Base-by-base conservation (phyloP, 176 grass and related monocot species). In the Poa pratensis region DNA sequence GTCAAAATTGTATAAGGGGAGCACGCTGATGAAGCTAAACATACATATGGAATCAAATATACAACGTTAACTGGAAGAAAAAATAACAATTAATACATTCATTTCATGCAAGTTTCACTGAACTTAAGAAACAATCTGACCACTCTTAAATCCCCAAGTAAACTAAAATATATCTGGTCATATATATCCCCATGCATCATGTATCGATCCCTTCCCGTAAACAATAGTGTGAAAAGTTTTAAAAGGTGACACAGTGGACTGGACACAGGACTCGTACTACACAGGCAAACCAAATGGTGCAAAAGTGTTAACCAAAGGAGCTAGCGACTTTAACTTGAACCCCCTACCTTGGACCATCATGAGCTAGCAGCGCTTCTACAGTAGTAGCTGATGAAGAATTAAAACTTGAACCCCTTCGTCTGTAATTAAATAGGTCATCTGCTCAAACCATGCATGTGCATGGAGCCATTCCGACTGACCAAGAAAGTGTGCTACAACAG, bases 341-440 rank as follows among this genome's bases (percentile, higher is more conserved):
- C 43, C 37, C 89, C 81, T 91, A 87, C 85, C 85, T 87, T 63
- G 58, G 80, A 75, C 68, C 51, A 80, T 84, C 68, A 87, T 87
- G 89, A 84, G 60, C 85, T 87, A 69, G 76, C 75, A 45, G 69
- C 66, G 42, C 60, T 76, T 80, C 28, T 84, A 75, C 67, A 68
- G 65, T 17, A 65, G 40, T 65, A 28, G 76, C 54, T 78, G 80
- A 87, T 52, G 81, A 80, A 76, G 75, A 84, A 80, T 69, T 61
- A 35, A 66, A 66, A 68, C 76, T 51, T 43, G 80, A 84, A 75
- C 40, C 23, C 75, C 5, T 17, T 71, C 73, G 82, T 49, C 68
- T 48, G 27, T 49, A 49, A 73, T 74, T 74, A 5, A 69, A 68
- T 19, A 71, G 45, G 68, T 26, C 78, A 73, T 65, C 34, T 87